Conservation (phyloP, 768 basidiomycete genomes). For the Trametes punicea region DNA sequence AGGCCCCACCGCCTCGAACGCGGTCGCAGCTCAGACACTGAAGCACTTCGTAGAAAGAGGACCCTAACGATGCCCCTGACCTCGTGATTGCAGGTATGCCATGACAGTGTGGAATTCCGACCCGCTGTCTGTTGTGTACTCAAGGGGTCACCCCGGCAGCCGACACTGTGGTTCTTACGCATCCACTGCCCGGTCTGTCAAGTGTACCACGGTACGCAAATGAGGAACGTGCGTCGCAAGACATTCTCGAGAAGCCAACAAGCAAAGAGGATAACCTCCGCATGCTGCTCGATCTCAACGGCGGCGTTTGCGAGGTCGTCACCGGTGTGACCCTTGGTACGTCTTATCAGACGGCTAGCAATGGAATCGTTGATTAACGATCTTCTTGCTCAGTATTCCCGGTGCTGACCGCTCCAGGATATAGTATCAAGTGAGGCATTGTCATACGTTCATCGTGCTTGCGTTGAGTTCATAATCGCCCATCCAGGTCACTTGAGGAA, state of each 20-base stretch:
- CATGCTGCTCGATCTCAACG: slow-evolving; percentile 87
- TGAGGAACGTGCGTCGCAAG: slow-evolving; percentile 51
- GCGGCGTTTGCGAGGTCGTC: slow-evolving; percentile 84
- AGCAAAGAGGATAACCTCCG: slow-evolving; percentile 78
- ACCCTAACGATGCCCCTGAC: slow-evolving; percentile 71
- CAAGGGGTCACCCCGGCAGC: slow-evolving; percentile 43
- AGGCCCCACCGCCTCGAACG: slow-evolving; percentile 25
- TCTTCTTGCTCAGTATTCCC: slow-evolving; percentile 62
- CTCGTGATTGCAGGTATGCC: slow-evolving; percentile 69
- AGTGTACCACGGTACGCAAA: slow-evolving; percentile 49
- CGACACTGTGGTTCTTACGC: slow-evolving; percentile 93
- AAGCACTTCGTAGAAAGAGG: slow-evolving; percentile 36
- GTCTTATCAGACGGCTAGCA: neutral
- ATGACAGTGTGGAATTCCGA: neutral
- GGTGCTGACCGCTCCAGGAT: slow-evolving; percentile 71
- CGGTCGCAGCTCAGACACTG: no score
- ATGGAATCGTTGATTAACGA: neutral
- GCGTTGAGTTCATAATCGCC: neutral
- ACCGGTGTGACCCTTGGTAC: slow-evolving; percentile 84
- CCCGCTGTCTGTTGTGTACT: neutral
- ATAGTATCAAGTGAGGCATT: slow-evolving; percentile 56
- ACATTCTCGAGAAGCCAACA: slow-evolving; percentile 85
- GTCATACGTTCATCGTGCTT: neutral
- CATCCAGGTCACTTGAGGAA: slow-evolving; percentile 74
- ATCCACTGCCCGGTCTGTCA: slow-evolving; percentile 58